phyloP scores from a whole-genome alignment of 176 grass and related monocot genomes.

The Triticum turgidum region DNA sequence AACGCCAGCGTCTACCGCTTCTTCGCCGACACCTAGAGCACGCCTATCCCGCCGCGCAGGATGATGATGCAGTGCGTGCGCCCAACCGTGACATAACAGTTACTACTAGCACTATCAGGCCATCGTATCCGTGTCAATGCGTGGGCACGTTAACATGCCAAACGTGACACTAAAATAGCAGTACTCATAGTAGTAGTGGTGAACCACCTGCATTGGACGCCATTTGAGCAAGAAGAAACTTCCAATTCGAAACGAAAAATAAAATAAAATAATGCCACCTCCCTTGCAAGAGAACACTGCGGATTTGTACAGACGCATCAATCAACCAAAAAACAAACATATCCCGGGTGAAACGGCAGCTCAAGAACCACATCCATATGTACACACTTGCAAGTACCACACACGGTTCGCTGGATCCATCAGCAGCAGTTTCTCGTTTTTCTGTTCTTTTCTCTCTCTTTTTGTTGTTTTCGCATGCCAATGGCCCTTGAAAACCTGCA shows the following conservation, averaged over 20 bases:
- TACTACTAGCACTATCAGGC: too few species aligned
- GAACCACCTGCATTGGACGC: background rate
- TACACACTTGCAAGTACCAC: slow-evolving; percentile 15
- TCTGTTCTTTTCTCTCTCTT: background rate
- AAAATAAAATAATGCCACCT: background rate
- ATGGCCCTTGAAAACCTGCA: background rate
- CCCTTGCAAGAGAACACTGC: background rate
- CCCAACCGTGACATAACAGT: too few species aligned
- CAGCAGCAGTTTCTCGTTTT: background rate
- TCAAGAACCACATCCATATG: slow-evolving; percentile 16
- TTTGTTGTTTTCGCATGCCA: background rate
- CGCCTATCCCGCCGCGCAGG: background rate
- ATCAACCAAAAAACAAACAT: slow-evolving; percentile 31
- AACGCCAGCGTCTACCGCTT: slow-evolving; percentile 68
- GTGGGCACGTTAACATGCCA: background rate
- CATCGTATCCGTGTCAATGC: background rate
- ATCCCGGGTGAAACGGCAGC: background rate
- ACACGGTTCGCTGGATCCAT: background rate
- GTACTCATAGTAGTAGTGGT: too few species aligned
- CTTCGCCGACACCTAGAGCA: slow-evolving; percentile 43
- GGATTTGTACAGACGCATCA: slow-evolving; percentile 27
- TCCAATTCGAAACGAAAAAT: background rate
- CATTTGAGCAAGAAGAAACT: background rate
- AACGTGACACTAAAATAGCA: background rate
- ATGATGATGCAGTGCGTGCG: background rate